Conservation (phyloP, 495 filamentous ascomycete genomes). For the Trichocladium uniseriatum region DNA sequence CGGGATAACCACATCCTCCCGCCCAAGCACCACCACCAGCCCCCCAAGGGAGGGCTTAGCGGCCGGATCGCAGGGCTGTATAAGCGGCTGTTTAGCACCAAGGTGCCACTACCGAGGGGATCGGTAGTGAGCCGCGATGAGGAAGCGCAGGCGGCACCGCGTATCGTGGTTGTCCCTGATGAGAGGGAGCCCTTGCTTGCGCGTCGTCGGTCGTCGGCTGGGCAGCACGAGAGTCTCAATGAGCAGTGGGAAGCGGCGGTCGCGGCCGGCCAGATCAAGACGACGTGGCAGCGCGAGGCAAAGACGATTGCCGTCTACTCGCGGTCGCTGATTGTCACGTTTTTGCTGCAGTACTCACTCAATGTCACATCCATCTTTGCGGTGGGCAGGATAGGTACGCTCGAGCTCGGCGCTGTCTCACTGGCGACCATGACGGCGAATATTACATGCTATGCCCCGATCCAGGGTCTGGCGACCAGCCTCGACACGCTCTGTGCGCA, state of each 20-base stretch:
- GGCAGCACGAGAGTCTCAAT: slow-evolving; percentile 31
- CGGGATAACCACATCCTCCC: slow-evolving; percentile 68
- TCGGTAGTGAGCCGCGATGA: slow-evolving; percentile 18
- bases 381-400: slow-evolving; percentile 53
- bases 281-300: slow-evolving; percentile 77
- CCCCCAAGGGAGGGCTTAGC: neutral
- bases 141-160: slow-evolving; percentile 20
- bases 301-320: slow-evolving; percentile 54
- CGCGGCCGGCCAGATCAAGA: slow-evolving; percentile 62
- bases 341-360: slow-evolving; percentile 64
- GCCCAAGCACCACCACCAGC: slow-evolving; percentile 43
- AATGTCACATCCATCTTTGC: slow-evolving; percentile 63
- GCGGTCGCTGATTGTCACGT: slow-evolving; percentile 55
- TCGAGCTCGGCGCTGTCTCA: slow-evolving; percentile 54
- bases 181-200: slow-evolving; percentile 37
- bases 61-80: slow-evolving; percentile 27
- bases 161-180: slow-evolving; percentile 18
- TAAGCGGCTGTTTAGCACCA: slow-evolving; percentile 39
- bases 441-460: slow-evolving; percentile 64
- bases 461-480: slow-evolving; percentile 61
- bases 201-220: neutral
- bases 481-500: slow-evolving; percentile 69
- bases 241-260: slow-evolving; percentile 78
- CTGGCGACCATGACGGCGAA: slow-evolving; percentile 66
- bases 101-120: slow-evolving; percentile 20